A percentile compares a stretch with the other conserved stretches of the same genome.
Conservation (phyloP, 225 moss, liverwort and hornwort genomes). For the Bryoerythrophyllum caledonicum region DNA sequence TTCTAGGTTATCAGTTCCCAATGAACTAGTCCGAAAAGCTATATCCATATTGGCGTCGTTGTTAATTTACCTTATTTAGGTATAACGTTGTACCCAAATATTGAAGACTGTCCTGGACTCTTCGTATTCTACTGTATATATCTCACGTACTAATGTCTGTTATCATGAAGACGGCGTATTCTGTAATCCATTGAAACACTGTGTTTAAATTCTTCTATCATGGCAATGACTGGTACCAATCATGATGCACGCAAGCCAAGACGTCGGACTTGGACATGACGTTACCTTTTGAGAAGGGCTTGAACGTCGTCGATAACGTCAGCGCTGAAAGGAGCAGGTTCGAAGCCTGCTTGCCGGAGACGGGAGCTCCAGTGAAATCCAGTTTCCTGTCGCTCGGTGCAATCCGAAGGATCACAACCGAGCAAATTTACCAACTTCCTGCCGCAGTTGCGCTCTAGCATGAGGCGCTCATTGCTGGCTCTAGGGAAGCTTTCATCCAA, state of each 20-base stretch:
- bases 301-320: slow-evolving; percentile 75
- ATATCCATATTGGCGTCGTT: not conserved
- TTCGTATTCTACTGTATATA: not conserved
- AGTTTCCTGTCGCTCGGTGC: slow-evolving; percentile 54
- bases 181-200: not conserved
- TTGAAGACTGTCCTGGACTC: not conserved
- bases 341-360: slow-evolving; percentile 48
- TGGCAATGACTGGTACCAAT: not conserved
- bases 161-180: not conserved
- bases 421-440: slow-evolving; percentile 58
- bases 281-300: slow-evolving; percentile 62
- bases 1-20: not conserved
- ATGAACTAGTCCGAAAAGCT: too few relatives aligned
- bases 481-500: slow-evolving; percentile 66
- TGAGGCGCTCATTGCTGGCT: slow-evolving; percentile 63
- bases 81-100: not conserved
- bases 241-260: not conserved
- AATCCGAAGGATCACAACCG: slow-evolving; percentile 42
- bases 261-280: not conserved
- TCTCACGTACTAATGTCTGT: not conserved
- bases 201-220: too few relatives aligned
- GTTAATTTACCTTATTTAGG: not conserved
- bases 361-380: slow-evolving; percentile 56
- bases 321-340: slow-evolving; percentile 42
- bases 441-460: slow-evolving; percentile 59